phyloP scores from a whole-genome alignment of 139 green algal species.

The Eudorina sp. region DNA sequence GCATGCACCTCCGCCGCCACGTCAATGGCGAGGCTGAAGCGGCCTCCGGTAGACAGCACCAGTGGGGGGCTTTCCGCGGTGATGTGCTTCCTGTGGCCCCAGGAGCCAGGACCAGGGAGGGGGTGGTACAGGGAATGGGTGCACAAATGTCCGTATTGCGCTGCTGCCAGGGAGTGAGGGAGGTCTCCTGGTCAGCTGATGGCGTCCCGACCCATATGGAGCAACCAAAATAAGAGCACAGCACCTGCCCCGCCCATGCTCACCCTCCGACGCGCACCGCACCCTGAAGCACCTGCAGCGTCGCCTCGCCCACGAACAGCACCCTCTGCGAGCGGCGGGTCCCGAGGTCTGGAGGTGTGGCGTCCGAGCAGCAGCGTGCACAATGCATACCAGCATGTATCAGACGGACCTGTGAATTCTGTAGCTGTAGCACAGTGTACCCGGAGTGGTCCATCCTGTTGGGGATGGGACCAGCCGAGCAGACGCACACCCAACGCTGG shows the following conservation, averaged over 20 bases:
- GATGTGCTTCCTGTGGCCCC: slow-evolving; percentile 36
- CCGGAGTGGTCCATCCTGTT: slow-evolving; percentile 33
- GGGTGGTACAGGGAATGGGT: not conserved
- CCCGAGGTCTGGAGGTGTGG: not conserved
- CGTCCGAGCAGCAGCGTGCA: not conserved
- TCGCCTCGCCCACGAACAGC: slow-evolving; percentile 47
- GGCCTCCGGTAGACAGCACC: slow-evolving; percentile 50
- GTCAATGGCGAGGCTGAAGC: slow-evolving; percentile 45
- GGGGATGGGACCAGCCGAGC: not conserved
- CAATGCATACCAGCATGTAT: not conserved
- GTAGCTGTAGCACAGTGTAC: slow-evolving; percentile 16
- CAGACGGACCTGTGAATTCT: not conserved
- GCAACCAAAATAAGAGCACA: too few species aligned
- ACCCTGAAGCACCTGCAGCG: slow-evolving; percentile 49
- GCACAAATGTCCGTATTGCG: too few species aligned
- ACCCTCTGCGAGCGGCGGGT: slow-evolving; percentile 30
- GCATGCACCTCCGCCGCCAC: slow-evolving; percentile 24
- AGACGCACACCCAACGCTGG: not conserved
- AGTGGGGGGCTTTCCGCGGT: slow-evolving; percentile 38
- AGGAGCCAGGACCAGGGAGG: not conserved
- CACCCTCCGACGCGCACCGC: slow-evolving; percentile 44
- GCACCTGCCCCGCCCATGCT: not conserved
- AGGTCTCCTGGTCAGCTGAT: too few species aligned
- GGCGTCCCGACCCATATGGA: too few species aligned
- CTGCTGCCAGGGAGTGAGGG: too few species aligned